phyloP scores from a whole-genome alignment of 805 yeast genomes.

The Saccharomycopsis schoenii region DNA sequence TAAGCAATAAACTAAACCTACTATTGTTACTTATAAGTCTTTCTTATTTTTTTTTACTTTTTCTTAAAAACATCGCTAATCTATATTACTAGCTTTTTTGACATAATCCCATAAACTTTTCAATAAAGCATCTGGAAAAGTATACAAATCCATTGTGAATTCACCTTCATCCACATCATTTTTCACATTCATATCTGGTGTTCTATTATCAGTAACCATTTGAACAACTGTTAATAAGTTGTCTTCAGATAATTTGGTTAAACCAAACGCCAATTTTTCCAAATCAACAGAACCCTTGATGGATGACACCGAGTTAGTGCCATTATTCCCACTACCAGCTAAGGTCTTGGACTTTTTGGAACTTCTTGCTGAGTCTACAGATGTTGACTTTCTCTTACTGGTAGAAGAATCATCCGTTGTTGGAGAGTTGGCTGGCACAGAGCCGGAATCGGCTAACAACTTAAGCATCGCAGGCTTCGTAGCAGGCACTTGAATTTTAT shows the following conservation, averaged over 20 bases:
- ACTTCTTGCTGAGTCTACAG: constrained; percentile 18
- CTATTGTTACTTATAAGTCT: too few species aligned
- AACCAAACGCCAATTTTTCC: constrained; percentile 82
- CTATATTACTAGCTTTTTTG: constrained; percentile 43
- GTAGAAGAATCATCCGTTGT: constrained; percentile 19
- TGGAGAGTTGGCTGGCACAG: constrained; percentile 47
- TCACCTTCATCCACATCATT: constrained; percentile 96
- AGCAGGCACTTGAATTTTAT: constrained; percentile 64
- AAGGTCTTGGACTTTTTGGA: constrained; percentile 8
- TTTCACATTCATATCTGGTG: constrained; percentile 90
- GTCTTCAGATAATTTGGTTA: constrained; percentile 83
- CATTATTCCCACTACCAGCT: background rate
- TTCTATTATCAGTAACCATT: constrained; percentile 93
- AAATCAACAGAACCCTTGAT: constrained; percentile 73
- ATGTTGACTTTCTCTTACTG: constrained; percentile 26
- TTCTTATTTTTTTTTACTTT: too few species aligned
- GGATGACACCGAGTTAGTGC: constrained; percentile 23
- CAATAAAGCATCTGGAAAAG: constrained; percentile 82
- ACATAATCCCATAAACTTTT: constrained; percentile 94
- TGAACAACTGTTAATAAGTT: constrained; percentile 91
- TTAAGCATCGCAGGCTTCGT: constrained; percentile 64
- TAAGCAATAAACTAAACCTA: too few species aligned
- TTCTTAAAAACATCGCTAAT: background rate
- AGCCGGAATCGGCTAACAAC: constrained; percentile 71
- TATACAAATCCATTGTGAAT: constrained; percentile 90